Base-by-base conservation (phyloP, 2,329 filamentous ascomycete species). In the Aureobasidium sp. region DNA sequence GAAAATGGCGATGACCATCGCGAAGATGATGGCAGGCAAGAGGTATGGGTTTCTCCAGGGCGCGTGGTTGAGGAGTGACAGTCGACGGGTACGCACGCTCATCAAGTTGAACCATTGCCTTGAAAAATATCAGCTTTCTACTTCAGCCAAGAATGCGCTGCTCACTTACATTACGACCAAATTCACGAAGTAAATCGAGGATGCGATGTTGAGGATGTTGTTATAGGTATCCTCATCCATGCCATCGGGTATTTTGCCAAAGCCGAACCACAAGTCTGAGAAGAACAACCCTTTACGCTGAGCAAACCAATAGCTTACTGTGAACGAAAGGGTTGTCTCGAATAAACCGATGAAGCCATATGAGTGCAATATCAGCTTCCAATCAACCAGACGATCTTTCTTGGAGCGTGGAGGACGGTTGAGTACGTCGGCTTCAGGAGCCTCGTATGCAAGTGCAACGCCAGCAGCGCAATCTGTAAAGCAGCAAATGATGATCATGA, bases 381-480 rank as follows among this genome's bases (percentile, higher is more conserved):
- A 87, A 72, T 92, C 82, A 24, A 93, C 88, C 1, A 93, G 82
- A 0, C 85, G 83, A 69, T 91, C 87, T 59, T 84, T 86, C 69
- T 84, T 86, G 2, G 85, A 81, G 44, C 89, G 82, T 0, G 88
- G 89, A 55, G 81, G 83, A 3, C 88, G 85, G 32, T 84, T 77
- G 9, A 93, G 81, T 0, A 92, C 84, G 67, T 92, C 88, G 0
- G 87, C 86, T 72, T 93, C 89, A 0, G 88, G 87, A 50, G 85
- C 82, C 70, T 93, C 89, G 70, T 90, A 92, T 0, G 88, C 88
- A 8, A 93, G 80, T 1, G 86, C 84, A 0, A 87, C 89, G 0
- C 89, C 87, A 1, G 87, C 87, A 7, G 83, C 82, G 65, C 87
- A 90, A 71, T 93, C 89, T 13, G 89, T 92, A 73, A 92, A 90